Evolutionary conservation across 805 yeast genomes (phyloP).

Genomic region (Candida maesae): DNA sequence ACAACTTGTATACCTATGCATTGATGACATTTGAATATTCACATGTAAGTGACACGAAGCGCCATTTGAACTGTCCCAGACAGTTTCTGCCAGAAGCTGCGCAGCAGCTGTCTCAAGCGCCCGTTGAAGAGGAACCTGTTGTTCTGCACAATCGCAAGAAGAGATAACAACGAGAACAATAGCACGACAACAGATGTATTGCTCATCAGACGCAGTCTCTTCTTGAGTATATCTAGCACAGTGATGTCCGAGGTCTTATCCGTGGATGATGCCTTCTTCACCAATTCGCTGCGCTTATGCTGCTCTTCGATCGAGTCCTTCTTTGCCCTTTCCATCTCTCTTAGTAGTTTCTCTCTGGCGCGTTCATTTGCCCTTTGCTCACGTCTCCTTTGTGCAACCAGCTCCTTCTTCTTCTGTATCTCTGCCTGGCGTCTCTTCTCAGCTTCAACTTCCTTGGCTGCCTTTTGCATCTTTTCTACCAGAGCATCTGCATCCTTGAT

Average conservation of each 20-base stretch:
- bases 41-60: slow-evolving; percentile 26
- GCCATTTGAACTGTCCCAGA: slow-evolving; percentile 23
- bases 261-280: slow-evolving; percentile 1
- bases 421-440: slow-evolving; percentile 13
- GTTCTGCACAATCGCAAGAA: slow-evolving; percentile 13
- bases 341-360: slow-evolving; percentile 8
- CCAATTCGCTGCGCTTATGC: slow-evolving; percentile 1
- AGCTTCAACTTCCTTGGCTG: slow-evolving; percentile 9
- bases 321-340: slow-evolving; percentile 13
- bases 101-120: slow-evolving; percentile 9
- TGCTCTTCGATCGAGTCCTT: slow-evolving; percentile 7
- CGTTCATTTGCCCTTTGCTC: slow-evolving; percentile 11
- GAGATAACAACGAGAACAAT: slow-evolving; percentile 16
- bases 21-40: too few relatives aligned
- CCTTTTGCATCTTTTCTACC: slow-evolving; percentile 12
- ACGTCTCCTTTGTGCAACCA: slow-evolving; percentile 13
- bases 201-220: slow-evolving; percentile 8
- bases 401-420: slow-evolving; percentile 11
- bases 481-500: slow-evolving; percentile 12
- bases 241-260: slow-evolving; percentile 1
- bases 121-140: slow-evolving; percentile 11
- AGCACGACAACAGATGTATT: slow-evolving; percentile 8
- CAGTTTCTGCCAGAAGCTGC: slow-evolving; percentile 16
- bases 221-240: slow-evolving; percentile 17
- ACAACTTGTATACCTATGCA: too few relatives aligned